These are phyloP conservation scores for Rosa lucieae DNA, from an alignment of 306 rosid species.

Conservation along the genomic window DNA sequence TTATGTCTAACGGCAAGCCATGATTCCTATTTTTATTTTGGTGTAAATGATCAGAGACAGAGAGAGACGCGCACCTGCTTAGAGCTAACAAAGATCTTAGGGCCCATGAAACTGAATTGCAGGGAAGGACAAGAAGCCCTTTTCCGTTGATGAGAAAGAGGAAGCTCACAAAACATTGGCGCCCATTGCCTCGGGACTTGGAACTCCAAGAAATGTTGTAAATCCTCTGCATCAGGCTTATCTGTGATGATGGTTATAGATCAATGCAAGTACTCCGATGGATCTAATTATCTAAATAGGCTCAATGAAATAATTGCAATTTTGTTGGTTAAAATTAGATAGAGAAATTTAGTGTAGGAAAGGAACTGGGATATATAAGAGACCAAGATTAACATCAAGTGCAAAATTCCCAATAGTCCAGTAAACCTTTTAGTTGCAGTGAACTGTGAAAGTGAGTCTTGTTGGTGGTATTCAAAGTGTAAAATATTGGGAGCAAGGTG, in stretches of 20 bases:
- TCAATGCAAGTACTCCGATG: background rate
- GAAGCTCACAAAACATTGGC: constrained; percentile 91
- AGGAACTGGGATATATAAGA: background rate
- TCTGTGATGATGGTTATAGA: constrained; percentile 40
- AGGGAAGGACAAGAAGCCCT: constrained; percentile 60
- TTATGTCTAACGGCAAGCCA: background rate
- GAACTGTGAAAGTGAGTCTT: background rate
- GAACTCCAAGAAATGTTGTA: constrained; percentile 88
- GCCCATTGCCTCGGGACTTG: constrained; percentile 99
- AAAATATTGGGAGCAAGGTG: background rate
- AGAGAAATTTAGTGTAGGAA: background rate
- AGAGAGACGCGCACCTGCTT: constrained; percentile 53
- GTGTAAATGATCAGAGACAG: background rate
- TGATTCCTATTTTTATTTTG: background rate
- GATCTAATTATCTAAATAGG: background rate
- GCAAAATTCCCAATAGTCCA: background rate
- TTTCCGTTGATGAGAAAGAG: constrained; percentile 77
- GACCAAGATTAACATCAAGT: background rate
- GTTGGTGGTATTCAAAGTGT: background rate
- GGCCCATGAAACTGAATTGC: constrained; percentile 79
- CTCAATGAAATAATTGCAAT: background rate
- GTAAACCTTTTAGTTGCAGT: background rate
- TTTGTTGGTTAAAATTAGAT: background rate
- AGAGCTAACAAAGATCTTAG: constrained; percentile 59
- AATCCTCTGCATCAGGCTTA: constrained; percentile 80